These are phyloP conservation scores for Neurospora tetraspora DNA, from an alignment of 495 filamentous ascomycete species.

Conservation along the genomic window DNA sequence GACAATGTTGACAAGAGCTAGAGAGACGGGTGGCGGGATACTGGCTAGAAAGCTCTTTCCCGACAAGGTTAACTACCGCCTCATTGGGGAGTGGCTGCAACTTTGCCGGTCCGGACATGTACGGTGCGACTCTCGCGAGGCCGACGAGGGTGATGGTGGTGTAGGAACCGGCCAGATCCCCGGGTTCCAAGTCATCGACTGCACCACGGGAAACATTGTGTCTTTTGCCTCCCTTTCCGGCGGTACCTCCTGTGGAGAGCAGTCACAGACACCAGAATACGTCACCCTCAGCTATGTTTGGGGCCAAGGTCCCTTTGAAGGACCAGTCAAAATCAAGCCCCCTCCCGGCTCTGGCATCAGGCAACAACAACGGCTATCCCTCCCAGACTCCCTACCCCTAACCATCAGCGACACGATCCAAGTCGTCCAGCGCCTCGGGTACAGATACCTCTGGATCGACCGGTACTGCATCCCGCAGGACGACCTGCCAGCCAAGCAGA, in stretches of 20 bases:
- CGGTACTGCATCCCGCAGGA: conserved; percentile 17
- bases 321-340: background rate
- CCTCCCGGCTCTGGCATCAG: too few species aligned
- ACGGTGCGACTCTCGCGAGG: background rate
- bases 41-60: background rate
- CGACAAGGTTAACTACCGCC: background rate
- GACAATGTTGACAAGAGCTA: background rate
- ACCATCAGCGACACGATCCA: background rate
- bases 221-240: background rate
- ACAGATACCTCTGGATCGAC: conserved; percentile 14
- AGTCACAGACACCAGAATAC: background rate
- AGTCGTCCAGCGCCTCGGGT: background rate
- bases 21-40: background rate
- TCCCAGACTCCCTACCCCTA: background rate
- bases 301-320: background rate
- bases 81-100: background rate
- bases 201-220: background rate
- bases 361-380: background rate
- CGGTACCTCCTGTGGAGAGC: background rate
- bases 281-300: background rate
- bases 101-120: background rate
- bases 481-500: conserved; percentile 9
- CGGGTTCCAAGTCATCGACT: conserved; percentile 1
- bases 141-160: background rate
- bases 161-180: background rate